phyloP scores from a whole-genome alignment of 805 yeast genomes.

The Lipomyces spencermartinsiae region DNA sequence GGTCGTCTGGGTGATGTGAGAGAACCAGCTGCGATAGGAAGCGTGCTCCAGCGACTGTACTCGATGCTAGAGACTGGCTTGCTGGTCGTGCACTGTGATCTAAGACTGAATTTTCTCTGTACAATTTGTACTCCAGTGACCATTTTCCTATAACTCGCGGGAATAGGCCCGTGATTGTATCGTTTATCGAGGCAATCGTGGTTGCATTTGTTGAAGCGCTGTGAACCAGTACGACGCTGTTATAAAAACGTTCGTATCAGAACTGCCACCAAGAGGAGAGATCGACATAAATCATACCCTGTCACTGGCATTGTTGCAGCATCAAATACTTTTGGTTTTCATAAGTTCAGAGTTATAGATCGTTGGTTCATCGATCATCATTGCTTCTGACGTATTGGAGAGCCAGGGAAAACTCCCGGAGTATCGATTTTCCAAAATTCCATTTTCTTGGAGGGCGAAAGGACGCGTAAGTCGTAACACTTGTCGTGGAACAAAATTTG shows the following conservation, averaged over 20 bases:
- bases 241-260: background rate
- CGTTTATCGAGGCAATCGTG: slow-evolving; percentile 72
- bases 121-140: slow-evolving; percentile 72
- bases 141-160: slow-evolving; percentile 69
- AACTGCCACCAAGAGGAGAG: background rate
- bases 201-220: slow-evolving; percentile 36
- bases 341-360: background rate
- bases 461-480: too few species aligned
- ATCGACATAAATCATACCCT: slow-evolving; percentile 9
- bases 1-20: slow-evolving; percentile 43
- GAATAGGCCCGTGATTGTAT: slow-evolving; percentile 68
- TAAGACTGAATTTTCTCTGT: slow-evolving; percentile 63
- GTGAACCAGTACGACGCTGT: slow-evolving; percentile 28
- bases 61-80: background rate
- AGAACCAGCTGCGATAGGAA: slow-evolving; percentile 45
- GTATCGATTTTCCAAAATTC: background rate
- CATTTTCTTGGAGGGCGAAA: too few species aligned
- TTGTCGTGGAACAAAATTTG: background rate
- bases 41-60: slow-evolving; percentile 16
- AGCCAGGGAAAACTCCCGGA: background rate
- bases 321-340: background rate
- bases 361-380: background rate
- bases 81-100: slow-evolving; percentile 28
- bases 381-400: background rate
- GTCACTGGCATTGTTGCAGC: slow-evolving; percentile 21